These are phyloP conservation scores for Aciculosporium take DNA, from an alignment of 2,329 filamentous ascomycete species.

Conservation along the genomic window DNA sequence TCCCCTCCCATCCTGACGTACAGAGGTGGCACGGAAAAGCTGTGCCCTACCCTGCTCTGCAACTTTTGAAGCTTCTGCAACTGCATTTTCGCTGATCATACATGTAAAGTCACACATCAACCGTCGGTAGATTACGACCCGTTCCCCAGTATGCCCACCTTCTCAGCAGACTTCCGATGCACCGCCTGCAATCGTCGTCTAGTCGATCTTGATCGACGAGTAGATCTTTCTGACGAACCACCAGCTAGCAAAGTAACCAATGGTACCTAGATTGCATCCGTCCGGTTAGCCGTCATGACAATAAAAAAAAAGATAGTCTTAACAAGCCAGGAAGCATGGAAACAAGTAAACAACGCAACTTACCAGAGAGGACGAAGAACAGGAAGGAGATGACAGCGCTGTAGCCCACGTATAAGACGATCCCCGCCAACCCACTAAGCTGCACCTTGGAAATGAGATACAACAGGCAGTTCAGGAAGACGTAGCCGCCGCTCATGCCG, in stretches of 20 bases:
- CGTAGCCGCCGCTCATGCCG: constrained; percentile 79
- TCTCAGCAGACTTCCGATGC: too few relatives aligned
- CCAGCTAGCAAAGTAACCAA: constrained; percentile 93
- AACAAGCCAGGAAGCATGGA: constrained; percentile 8
- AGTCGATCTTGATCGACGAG: constrained; percentile 96
- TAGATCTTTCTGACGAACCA: constrained; percentile 91
- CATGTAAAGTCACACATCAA: constrained; percentile 16
- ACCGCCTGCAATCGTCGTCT: constrained; percentile 11
- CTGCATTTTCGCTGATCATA: constrained; percentile 17
- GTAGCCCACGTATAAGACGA: constrained; percentile 87
- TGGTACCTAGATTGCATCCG: constrained; percentile 51
- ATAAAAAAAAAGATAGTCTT: constrained; percentile 53
- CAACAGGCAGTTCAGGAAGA: constrained; percentile 79
- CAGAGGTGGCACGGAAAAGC: neutral
- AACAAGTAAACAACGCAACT: constrained; percentile 18
- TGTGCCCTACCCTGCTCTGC: neutral
- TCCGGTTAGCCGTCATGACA: constrained; percentile 20
- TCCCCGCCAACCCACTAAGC: constrained; percentile 71
- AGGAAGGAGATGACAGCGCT: constrained; percentile 77
- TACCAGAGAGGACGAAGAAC: constrained; percentile 89
- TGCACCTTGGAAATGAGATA: constrained; percentile 85
- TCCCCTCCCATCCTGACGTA: neutral
- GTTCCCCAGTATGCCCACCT: too few relatives aligned
- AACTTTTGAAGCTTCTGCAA: constrained; percentile 3
- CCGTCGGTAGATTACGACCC: neutral